Conservation (phyloP, 2,329 filamentous ascomycete genomes). For the Gremmenia infestans region DNA sequence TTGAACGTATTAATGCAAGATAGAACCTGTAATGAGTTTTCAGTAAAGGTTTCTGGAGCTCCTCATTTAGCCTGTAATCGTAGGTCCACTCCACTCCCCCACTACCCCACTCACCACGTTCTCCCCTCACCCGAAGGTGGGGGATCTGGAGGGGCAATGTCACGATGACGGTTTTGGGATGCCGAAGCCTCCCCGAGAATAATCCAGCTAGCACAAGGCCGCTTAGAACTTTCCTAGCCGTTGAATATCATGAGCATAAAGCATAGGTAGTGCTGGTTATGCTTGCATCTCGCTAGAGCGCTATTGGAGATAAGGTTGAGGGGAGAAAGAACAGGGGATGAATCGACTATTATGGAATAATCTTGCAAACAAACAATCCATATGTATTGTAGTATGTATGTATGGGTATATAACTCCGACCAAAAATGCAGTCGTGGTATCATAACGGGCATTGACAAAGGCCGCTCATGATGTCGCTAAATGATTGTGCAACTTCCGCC, state of each 20-base stretch:
- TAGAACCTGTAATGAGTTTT: not conserved
- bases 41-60: not conserved
- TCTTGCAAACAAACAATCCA: not conserved
- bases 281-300: slow-evolving; percentile 10
- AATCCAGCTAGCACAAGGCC: too few species aligned
- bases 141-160: not conserved
- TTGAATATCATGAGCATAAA: slow-evolving; percentile 22
- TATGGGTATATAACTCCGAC: not conserved
- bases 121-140: too few species aligned
- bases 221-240: too few species aligned
- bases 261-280: slow-evolving; percentile 11
- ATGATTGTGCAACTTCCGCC: too few species aligned
- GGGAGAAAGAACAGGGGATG: not conserved
- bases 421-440: not conserved
- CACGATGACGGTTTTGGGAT: too few species aligned
- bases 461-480: not conserved
- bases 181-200: too few species aligned
- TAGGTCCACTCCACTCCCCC: too few species aligned
- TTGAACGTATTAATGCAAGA: too few species aligned
- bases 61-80: not conserved
- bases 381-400: not conserved
- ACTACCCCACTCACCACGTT: too few species aligned
- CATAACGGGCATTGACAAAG: not conserved
- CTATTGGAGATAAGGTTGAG: not conserved
- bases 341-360: not conserved